Evolutionary conservation across 2,329 filamentous ascomycete species (phyloP), one percentile per base, ranked within the genome.

Genomic region (Colletotrichum spaethianum): DNA sequence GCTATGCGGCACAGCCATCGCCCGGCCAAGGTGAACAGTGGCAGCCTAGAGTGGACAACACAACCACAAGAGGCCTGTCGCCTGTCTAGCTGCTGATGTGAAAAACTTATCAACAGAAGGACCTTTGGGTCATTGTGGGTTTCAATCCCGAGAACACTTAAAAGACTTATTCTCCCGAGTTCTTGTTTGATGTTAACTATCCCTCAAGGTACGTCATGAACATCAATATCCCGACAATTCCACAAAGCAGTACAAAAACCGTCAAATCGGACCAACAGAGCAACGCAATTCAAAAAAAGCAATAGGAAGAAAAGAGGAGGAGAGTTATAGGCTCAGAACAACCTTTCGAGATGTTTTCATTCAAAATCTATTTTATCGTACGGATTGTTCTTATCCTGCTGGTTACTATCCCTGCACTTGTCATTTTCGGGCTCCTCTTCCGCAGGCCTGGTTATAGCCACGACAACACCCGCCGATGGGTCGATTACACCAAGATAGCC

Each of bases 1-100:
- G 38, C 63, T 67, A 55, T 67, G 64, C 56, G 46, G 64, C 64
- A 53, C 36, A 67, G 64, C 64, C 36, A 36, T 61, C 56, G 64
- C 64, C 64, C 64, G 64, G 44, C 56, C 36, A 59, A 44, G 64
- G 64, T 67, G 46, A 38, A 28, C 20, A 12, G 12, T 11, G 44
- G 31, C 42, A 40, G 42, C 20, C 59, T 36, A 16, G 28, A 33
- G n/a, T 23, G 36, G 38, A 44, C 28, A 42, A 36, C 42, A 36
- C 12, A 20, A 28, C 40, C 40, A 42, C 14, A 16, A 3, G 4
- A 18, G 18, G 1, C 40, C 5, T 20, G 40, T 42, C 7, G 18
- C 14, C 16, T 20, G 16, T 16, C 40, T 4, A 18, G 40, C 16
- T 20, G 38, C 14, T 3, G 11, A 36, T 40, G 11, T 12, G 38